Evolutionary conservation across 768 basidiomycete genomes (phyloP).

Genomic region (Pilatotrama ljubarskyi): DNA sequence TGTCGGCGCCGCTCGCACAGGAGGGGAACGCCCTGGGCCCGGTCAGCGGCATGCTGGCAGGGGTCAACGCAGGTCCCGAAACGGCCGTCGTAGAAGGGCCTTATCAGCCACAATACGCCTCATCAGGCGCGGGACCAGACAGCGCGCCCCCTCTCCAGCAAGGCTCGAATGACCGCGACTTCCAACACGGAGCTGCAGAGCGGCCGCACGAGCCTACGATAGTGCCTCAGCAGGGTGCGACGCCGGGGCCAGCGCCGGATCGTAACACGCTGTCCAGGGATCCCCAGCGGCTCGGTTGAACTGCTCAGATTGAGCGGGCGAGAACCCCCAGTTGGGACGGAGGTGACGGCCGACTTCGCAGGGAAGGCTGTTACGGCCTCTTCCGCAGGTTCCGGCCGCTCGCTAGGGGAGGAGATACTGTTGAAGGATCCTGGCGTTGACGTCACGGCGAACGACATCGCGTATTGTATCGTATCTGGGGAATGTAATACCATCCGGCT

Average conservation of each 20-base stretch:
- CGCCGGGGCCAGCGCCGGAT: conserved; percentile 10
- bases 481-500: background rate
- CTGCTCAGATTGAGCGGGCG: background rate
- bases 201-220: background rate
- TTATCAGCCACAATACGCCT: conserved; percentile 2
- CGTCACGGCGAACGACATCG: background rate
- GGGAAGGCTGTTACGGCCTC: no score
- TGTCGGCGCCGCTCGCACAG: background rate
- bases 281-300: conserved; percentile 3
- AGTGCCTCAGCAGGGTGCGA: background rate
- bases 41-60: background rate
- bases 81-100: background rate
- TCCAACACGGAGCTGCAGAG: background rate
- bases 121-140: background rate
- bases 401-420: no score
- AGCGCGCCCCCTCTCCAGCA: background rate
- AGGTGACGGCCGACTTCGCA: no score
- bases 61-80: conserved; percentile 10
- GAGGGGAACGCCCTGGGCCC: conserved; percentile 7
- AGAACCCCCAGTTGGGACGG: background rate
- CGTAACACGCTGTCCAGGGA: conserved; percentile 1
- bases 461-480: background rate
- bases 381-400: no score
- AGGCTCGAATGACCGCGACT: conserved; percentile 9
- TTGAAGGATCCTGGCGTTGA: no score